phyloP scores from a whole-genome alignment of 2,329 filamentous ascomycete species.

The Sphaceloma murrayae region DNA sequence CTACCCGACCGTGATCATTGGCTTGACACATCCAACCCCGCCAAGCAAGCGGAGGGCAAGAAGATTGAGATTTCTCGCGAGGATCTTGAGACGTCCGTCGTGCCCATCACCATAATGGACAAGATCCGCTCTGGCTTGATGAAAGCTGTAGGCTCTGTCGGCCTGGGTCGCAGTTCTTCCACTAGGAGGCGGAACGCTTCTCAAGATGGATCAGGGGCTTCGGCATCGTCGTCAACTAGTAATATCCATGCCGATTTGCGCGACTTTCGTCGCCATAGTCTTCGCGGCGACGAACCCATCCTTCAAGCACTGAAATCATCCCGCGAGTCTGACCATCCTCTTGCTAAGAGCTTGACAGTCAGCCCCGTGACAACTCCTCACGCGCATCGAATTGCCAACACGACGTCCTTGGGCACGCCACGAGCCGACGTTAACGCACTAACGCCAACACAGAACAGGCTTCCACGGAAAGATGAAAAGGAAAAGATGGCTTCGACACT shows the following conservation, averaged over 20 bases:
- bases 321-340: slow-evolving; percentile 55
- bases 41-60: slow-evolving; percentile 63
- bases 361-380: slow-evolving; percentile 46
- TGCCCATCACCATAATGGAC: slow-evolving; percentile 79
- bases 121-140: slow-evolving; percentile 69
- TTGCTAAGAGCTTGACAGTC: slow-evolving; percentile 64
- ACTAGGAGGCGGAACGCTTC: slow-evolving; percentile 18
- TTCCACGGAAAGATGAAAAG: slow-evolving; percentile 17
- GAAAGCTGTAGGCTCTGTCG: slow-evolving; percentile 42
- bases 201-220: slow-evolving; percentile 16
- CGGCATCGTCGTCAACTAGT: slow-evolving; percentile 41
- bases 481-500: slow-evolving; percentile 27
- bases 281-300: slow-evolving; percentile 51
- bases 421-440: slow-evolving; percentile 2
- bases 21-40: slow-evolving; percentile 91
- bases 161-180: slow-evolving; percentile 18
- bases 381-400: slow-evolving; percentile 12
- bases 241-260: slow-evolving; percentile 44
- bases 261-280: slow-evolving; percentile 46
- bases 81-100: slow-evolving; percentile 82
- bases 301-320: slow-evolving; percentile 42
- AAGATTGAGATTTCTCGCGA: slow-evolving; percentile 86
- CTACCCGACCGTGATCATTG: slow-evolving; percentile 65
- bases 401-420: slow-evolving; percentile 14
- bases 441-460: slow-evolving; percentile 13